These are phyloP conservation scores for Fusarium compactum DNA, from an alignment of 2,329 filamentous ascomycete species.

Conservation along the genomic window DNA sequence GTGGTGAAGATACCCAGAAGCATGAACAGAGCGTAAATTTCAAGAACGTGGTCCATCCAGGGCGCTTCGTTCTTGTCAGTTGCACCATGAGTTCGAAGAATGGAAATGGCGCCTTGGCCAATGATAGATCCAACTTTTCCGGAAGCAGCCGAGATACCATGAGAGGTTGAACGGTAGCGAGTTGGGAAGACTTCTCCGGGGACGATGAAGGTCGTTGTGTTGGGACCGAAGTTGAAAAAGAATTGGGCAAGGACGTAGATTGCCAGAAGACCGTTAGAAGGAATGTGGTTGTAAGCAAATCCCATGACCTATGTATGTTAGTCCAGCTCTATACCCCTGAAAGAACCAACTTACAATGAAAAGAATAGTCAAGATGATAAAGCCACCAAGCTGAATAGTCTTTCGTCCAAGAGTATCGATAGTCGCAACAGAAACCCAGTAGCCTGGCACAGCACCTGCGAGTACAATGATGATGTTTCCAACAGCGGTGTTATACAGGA, in stretches of 20 bases:
- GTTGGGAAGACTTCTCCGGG: constrained; percentile 69
- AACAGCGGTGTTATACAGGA: constrained; percentile 78
- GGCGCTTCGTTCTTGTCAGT: constrained; percentile 58
- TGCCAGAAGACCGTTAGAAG: constrained; percentile 65
- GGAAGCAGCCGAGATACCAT: constrained; percentile 67
- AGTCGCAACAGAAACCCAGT: constrained; percentile 82
- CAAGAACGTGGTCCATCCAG: constrained; percentile 82
- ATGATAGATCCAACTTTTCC: constrained; percentile 70
- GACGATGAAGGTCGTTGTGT: constrained; percentile 68
- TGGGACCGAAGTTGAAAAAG: constrained; percentile 71
- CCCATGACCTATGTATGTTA: constrained; percentile 61
- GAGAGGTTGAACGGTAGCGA: constrained; percentile 67
- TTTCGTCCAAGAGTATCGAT: constrained; percentile 82
- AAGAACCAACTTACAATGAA: constrained; percentile 56
- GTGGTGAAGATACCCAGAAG: constrained; percentile 76
- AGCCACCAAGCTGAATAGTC: constrained; percentile 77
- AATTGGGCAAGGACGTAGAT: constrained; percentile 69
- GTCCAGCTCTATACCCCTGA: fast-evolving
- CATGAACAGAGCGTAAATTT: constrained; percentile 84
- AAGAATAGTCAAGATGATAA: constrained; percentile 70
- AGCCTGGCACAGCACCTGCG: constrained; percentile 83
- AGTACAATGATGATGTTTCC: constrained; percentile 84
- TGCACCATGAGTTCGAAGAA: constrained; percentile 62
- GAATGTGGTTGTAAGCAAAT: constrained; percentile 68
- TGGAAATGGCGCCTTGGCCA: constrained; percentile 68